Conservation (phyloP, 768 basidiomycete genomes). For the Lanmaoa pseudosensibilis region DNA sequence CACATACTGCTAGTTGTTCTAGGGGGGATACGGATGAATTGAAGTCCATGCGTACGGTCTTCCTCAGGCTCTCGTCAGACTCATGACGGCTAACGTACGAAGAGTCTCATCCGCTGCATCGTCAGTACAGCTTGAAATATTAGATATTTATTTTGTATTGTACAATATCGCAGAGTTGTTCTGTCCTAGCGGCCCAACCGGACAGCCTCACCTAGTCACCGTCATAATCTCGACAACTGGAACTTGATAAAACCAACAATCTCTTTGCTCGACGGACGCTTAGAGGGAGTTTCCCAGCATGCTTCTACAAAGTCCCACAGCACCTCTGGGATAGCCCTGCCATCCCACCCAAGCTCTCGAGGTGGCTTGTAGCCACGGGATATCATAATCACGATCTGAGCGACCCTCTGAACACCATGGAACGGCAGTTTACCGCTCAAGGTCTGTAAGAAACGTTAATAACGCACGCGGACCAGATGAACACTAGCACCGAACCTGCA, state of each 20-base stretch:
- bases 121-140: neutral
- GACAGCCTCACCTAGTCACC: too few relatives aligned
- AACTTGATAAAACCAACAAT: slow-evolving; percentile 18
- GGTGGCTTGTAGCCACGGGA: slow-evolving; percentile 5
- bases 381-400: slow-evolving; percentile 27
- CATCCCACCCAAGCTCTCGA: slow-evolving; percentile 22
- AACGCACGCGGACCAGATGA: neutral
- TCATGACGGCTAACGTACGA: neutral
- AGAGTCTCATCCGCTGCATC: neutral
- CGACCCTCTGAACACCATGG: slow-evolving; percentile 16
- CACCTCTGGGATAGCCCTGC: slow-evolving; percentile 20
- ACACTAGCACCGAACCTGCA: slow-evolving; percentile 20
- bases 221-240: neutral
- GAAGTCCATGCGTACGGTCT: neutral
- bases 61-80: neutral
- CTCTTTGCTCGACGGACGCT: slow-evolving; percentile 17
- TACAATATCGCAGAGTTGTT: neutral
- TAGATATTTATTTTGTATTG: neutral
- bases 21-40: too few relatives aligned
- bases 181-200: too few relatives aligned
- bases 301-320: slow-evolving; percentile 24
- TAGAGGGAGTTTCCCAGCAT: slow-evolving; percentile 21
- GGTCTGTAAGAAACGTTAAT: slow-evolving; percentile 10
- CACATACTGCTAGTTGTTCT: too few relatives aligned
- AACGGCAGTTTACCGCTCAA: slow-evolving; percentile 29